These are phyloP conservation scores for Pogostemon cablin DNA, from an alignment of 257 asterid species.

Conservation along the genomic window DNA sequence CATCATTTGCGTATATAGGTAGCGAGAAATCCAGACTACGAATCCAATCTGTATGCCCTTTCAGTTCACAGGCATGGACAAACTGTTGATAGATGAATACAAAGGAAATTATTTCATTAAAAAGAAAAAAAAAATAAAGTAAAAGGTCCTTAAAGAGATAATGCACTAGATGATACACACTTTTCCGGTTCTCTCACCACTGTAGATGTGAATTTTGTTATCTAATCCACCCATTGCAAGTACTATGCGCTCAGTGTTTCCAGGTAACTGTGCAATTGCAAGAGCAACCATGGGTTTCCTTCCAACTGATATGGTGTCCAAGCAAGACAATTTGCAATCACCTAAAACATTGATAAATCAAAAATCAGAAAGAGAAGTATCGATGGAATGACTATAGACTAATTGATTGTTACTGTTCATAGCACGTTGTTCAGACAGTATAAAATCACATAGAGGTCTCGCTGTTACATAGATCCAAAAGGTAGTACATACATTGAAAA, in stretches of 20 bases:
- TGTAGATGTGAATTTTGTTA: constrained; percentile 85
- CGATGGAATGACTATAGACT: constrained; percentile 7
- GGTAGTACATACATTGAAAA: background rate
- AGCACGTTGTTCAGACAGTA: background rate
- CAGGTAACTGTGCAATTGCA: constrained; percentile 79
- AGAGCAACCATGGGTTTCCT: constrained; percentile 87
- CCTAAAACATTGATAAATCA: constrained; percentile 47
- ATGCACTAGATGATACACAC: constrained; percentile 50
- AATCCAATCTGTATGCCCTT: constrained; percentile 96
- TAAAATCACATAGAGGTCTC: background rate
- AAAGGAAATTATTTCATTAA: constrained; percentile 29
- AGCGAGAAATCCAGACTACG: constrained; percentile 91
- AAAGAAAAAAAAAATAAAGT: constrained; percentile 1
- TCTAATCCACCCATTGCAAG: constrained; percentile 93
- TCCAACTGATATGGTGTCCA: constrained; percentile 64
- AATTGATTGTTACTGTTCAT: background rate
- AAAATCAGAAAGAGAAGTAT: constrained; percentile 15
- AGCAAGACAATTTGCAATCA: constrained; percentile 71
- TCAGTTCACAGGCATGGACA: constrained; percentile 79
- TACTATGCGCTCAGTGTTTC: constrained; percentile 53
- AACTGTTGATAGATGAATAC: constrained; percentile 54
- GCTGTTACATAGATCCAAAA: background rate
- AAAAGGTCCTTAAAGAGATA: constrained; percentile 28
- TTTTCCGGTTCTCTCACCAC: constrained; percentile 81
- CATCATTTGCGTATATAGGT: constrained; percentile 57